Evolutionary conservation across 306 rosid species (phyloP).

Genomic region (Fragaria nilgerrensis): DNA sequence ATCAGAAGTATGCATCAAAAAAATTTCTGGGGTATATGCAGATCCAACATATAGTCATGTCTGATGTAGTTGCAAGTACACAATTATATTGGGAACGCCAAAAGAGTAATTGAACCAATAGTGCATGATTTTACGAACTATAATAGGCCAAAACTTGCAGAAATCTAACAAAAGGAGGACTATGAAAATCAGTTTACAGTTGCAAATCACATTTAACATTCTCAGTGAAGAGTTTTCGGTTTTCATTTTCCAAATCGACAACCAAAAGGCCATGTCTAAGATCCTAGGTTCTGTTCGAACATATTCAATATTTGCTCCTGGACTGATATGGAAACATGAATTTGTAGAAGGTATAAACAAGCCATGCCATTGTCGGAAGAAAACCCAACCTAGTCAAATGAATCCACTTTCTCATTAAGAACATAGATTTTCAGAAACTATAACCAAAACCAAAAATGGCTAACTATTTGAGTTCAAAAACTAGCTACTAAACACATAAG

Average conservation of each 20-base stretch:
- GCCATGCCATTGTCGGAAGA: neutral
- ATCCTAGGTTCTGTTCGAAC: neutral
- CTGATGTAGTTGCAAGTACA: neutral
- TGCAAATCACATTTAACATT: neutral
- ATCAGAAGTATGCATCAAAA: neutral
- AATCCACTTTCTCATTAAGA: neutral
- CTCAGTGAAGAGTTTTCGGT: neutral
- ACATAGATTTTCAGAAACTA: neutral
- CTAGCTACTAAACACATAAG: neutral
- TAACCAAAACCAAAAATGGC: neutral
- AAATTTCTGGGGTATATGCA: neutral
- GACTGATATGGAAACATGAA: neutral
- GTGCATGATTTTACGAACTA: neutral
- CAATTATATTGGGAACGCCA: neutral
- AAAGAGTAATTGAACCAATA: neutral
- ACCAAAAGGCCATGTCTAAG: neutral
- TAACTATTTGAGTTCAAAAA: neutral
- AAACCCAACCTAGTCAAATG: neutral
- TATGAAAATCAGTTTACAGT: neutral
- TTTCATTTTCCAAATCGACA: neutral
- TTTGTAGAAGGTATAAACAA: neutral
- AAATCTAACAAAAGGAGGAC: neutral
- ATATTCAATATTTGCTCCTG: neutral
- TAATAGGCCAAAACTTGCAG: neutral
- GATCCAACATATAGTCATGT: conserved; percentile 5